A percentile compares a stretch with the other conserved stretches of the same genome.
phyloP scores from a whole-genome alignment of 2,329 filamentous ascomycete genomes.

The Diaporthe nobilis region DNA sequence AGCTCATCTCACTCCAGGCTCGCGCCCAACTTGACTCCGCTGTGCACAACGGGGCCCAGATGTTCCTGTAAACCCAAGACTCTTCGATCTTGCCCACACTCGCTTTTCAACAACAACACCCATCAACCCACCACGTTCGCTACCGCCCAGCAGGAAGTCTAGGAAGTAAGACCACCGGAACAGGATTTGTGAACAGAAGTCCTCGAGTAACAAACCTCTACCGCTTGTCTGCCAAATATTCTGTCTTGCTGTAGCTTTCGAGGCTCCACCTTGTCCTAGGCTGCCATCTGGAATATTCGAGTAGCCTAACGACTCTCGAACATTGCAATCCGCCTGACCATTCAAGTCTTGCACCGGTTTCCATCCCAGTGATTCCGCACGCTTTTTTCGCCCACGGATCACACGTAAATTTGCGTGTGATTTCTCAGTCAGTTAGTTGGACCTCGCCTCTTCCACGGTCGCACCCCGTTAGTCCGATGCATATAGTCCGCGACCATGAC shows the following conservation, averaged over 20 bases:
- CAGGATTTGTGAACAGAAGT: conserved; percentile 33
- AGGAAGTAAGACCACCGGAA: conserved; percentile 41
- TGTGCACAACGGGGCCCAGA: conserved; percentile 29
- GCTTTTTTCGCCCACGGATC: conserved; percentile 34
- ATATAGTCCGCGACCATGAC: background rate
- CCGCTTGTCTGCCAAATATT: conserved; percentile 22
- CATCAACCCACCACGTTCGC: conserved; percentile 54
- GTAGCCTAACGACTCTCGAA: conserved; percentile 40
- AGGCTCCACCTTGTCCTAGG: conserved; percentile 45
- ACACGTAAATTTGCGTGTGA: conserved; percentile 37
- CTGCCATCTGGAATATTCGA: conserved; percentile 44
- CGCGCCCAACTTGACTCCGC: background rate
- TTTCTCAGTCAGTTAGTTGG: conserved; percentile 44
- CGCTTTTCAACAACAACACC: conserved; percentile 40
- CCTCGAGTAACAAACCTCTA: conserved; percentile 26
- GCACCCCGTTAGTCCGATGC: background rate
- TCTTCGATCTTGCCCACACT: conserved; percentile 45
- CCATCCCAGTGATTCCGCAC: background rate
- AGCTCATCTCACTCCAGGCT: conserved; percentile 16
- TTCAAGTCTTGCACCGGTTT: background rate
- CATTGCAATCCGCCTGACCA: conserved; percentile 36
- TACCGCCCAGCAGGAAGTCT: conserved; percentile 48
- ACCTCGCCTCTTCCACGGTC: background rate
- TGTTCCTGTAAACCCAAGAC: conserved; percentile 35
- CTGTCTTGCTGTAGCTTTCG: conserved; percentile 22